Conservation (phyloP, 805 yeast genomes). For the Saccharomycopsis oosterbeekiorum region DNA sequence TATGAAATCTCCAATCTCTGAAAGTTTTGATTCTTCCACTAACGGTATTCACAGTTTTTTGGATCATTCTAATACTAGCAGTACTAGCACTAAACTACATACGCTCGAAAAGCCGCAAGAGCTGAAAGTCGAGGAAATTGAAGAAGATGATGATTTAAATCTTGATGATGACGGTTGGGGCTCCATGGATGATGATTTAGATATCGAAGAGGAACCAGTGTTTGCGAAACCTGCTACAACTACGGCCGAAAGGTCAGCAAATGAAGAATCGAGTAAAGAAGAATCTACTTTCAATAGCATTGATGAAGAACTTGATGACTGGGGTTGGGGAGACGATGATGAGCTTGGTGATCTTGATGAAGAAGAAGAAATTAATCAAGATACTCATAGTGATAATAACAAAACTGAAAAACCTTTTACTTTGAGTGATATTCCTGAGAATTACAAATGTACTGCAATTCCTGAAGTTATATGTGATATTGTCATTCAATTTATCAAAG, state of each 20-base stretch:
- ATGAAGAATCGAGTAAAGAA: background rate
- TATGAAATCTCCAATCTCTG: background rate
- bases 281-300: constrained; percentile 1
- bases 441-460: constrained; percentile 12
- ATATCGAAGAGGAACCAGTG: background rate
- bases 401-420: background rate
- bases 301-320: constrained; percentile 13
- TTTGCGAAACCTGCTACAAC: background rate
- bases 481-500: constrained; percentile 1
- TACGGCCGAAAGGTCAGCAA: background rate
- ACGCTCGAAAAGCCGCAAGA: background rate
- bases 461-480: constrained; percentile 13
- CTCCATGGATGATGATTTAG: constrained; percentile 8
- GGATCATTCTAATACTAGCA: background rate
- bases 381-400: background rate
- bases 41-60: background rate
- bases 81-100: background rate
- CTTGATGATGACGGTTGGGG: constrained; percentile 15
- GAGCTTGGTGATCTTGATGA: background rate
- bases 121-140: constrained; percentile 11
- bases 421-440: background rate
- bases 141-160: constrained; percentile 6
- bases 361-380: background rate
- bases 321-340: constrained; percentile 19
- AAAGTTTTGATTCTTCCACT: background rate